Conservation (phyloP, 805 yeast genomes). For the Lipomyces kockii region DNA sequence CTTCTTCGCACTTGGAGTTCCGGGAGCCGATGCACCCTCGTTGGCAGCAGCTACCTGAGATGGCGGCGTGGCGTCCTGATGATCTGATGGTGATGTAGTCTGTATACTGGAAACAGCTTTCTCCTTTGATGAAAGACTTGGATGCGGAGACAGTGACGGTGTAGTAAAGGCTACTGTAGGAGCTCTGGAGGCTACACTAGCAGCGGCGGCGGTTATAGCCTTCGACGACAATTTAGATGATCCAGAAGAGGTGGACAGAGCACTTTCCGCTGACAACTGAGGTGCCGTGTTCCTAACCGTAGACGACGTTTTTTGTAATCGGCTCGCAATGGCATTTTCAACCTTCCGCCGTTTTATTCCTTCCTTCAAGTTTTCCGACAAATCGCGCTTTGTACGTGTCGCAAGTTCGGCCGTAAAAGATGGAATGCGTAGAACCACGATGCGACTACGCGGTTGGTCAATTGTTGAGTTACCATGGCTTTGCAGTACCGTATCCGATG, state of each 20-base stretch:
- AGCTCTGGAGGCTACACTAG: background rate
- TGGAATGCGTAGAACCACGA: slow-evolving; percentile 19
- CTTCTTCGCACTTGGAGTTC: slow-evolving; percentile 25
- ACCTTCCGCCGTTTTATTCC: background rate
- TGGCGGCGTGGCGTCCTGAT: slow-evolving; percentile 10
- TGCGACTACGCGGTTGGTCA: background rate
- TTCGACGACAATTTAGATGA: background rate
- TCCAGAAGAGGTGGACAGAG: background rate
- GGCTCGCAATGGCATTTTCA: background rate
- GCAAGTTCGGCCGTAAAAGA: background rate
- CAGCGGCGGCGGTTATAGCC: background rate
- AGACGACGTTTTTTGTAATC: background rate
- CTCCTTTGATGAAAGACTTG: background rate
- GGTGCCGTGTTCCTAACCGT: background rate
- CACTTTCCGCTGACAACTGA: background rate
- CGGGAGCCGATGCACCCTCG: slow-evolving; percentile 20
- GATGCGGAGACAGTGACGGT: background rate
- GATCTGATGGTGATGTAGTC: background rate
- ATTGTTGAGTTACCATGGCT: background rate
- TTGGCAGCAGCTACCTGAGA: background rate
- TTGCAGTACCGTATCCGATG: slow-evolving; percentile 1
- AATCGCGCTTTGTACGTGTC: background rate
- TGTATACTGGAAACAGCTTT: slow-evolving; percentile 11
- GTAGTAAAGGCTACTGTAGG: background rate
- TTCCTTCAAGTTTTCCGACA: slow-evolving; percentile 4